phyloP scores from a whole-genome alignment of 1,284 basidiomycete species.

The Malassezia restricta region DNA sequence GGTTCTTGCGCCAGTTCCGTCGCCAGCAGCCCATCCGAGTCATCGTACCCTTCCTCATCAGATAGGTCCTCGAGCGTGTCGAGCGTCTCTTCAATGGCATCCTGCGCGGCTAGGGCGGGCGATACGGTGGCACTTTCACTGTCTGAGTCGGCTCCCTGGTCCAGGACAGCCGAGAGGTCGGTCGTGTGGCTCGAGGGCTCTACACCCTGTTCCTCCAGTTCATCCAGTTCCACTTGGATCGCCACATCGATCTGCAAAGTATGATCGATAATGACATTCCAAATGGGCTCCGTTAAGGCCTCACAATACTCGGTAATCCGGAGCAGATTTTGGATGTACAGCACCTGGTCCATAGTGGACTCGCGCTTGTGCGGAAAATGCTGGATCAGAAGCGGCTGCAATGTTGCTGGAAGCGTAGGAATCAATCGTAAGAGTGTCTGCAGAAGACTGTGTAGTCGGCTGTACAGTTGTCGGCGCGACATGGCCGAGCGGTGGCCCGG shows the following conservation, averaged over 20 bases:
- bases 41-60: constrained; percentile 52
- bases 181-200: constrained; percentile 21
- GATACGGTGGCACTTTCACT: constrained; percentile 47
- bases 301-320: constrained; percentile 77
- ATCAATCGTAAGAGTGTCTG: constrained; percentile 73
- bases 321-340: constrained; percentile 82
- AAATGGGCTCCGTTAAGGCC: constrained; percentile 70
- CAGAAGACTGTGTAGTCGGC: constrained; percentile 72
- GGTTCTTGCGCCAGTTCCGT: constrained; percentile 18
- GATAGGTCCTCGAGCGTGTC: constrained; percentile 49
- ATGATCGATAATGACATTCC: constrained; percentile 74
- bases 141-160: constrained; percentile 52
- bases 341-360: constrained; percentile 64
- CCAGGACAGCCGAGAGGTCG: constrained; percentile 29
- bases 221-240: constrained; percentile 88
- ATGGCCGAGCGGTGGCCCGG: constrained; percentile 1
- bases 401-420: constrained; percentile 48
- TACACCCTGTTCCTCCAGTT: constrained; percentile 56
- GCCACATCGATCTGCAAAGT: constrained; percentile 94
- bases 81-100: constrained; percentile 14
- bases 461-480: constrained; percentile 71
- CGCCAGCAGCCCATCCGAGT: constrained; percentile 45
- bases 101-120: constrained; percentile 48
- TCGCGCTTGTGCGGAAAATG: constrained; percentile 91
- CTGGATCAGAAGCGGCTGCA: constrained; percentile 69